Conservation (phyloP, 164 flowering plant genomes). For the Magnolia officinalis region DNA sequence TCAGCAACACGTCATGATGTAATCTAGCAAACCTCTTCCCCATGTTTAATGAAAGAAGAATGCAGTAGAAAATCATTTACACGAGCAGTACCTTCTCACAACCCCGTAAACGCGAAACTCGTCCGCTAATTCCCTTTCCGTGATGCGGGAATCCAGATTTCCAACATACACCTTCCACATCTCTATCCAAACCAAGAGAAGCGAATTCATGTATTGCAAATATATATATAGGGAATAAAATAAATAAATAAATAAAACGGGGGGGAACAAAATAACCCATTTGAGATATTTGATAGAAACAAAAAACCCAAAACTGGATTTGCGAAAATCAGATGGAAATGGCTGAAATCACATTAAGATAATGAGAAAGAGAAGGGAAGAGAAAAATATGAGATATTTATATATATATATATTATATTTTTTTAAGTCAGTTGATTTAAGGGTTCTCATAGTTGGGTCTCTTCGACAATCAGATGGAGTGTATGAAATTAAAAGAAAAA, state of each 20-base stretch:
- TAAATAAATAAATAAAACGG: neutral
- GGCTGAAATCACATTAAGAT: neutral
- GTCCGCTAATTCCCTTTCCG: constrained; percentile 5
- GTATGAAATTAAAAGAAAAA: too few relatives aligned
- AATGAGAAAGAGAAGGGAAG: neutral
- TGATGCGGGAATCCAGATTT: constrained; percentile 5
- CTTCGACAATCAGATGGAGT: too few relatives aligned
- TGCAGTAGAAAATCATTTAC: neutral
- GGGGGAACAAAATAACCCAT: neutral
- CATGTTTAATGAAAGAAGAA: neutral
- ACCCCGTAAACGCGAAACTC: constrained; percentile 2
- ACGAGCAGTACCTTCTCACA: neutral
- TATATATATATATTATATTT: too few relatives aligned
- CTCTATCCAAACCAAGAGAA: neutral
- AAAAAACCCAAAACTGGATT: neutral
- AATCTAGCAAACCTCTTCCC: neutral
- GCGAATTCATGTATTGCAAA: neutral
- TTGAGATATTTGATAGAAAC: neutral
- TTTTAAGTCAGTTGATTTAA: neutral
- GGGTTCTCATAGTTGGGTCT: neutral
- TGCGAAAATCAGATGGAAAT: neutral
- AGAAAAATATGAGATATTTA: neutral
- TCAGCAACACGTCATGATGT: too few relatives aligned
- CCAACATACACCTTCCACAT: constrained; percentile 12
- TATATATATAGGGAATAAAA: neutral